Conservation (phyloP, 495 filamentous ascomycete genomes). For the Penicillium robsamsonii region DNA sequence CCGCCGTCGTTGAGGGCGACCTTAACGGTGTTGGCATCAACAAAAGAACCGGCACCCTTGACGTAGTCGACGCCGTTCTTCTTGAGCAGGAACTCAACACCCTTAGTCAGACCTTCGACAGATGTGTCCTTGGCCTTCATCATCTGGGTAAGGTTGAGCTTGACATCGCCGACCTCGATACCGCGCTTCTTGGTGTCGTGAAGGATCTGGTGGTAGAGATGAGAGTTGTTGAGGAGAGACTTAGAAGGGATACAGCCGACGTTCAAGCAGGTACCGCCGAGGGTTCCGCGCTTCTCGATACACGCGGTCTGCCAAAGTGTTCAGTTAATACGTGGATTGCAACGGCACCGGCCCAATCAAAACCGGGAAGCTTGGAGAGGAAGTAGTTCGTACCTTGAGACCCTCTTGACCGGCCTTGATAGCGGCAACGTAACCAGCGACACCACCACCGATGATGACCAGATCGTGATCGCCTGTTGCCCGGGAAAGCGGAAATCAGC, state of each 20-base stretch:
- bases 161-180: slow-evolving; percentile 94
- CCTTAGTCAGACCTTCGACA: slow-evolving; percentile 87
- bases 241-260: slow-evolving; percentile 99
- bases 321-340: slow-evolving; percentile 13
- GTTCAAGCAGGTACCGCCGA: slow-evolving; percentile 97
- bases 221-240: slow-evolving; percentile 98
- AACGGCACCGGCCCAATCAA: background rate
- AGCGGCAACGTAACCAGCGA: slow-evolving; percentile 96
- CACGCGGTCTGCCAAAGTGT: slow-evolving; percentile 70
- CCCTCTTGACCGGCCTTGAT: slow-evolving; percentile 99
- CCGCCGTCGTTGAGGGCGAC: slow-evolving; percentile 88
- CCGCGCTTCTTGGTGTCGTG: slow-evolving; percentile 97
- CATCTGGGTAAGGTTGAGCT: slow-evolving; percentile 90
- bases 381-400: slow-evolving; percentile 68
- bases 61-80: slow-evolving; percentile 98
- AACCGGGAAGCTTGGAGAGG: background rate
- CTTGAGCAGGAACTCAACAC: slow-evolving; percentile 96
- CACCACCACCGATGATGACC: slow-evolving; percentile 95
- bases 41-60: slow-evolving; percentile 85
- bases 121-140: slow-evolving; percentile 98
- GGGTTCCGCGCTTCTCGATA: slow-evolving; percentile 95
- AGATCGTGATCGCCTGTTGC: slow-evolving; percentile 80
- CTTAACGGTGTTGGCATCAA: slow-evolving; percentile 86
- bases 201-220: slow-evolving; percentile 95
- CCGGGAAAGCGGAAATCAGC: slow-evolving; percentile 26